Percentiles rank a stretch among this genome's conserved stretches.
Conservation (phyloP, 2,329 filamentous ascomycete species). For the Ceratocystis albifundus region DNA sequence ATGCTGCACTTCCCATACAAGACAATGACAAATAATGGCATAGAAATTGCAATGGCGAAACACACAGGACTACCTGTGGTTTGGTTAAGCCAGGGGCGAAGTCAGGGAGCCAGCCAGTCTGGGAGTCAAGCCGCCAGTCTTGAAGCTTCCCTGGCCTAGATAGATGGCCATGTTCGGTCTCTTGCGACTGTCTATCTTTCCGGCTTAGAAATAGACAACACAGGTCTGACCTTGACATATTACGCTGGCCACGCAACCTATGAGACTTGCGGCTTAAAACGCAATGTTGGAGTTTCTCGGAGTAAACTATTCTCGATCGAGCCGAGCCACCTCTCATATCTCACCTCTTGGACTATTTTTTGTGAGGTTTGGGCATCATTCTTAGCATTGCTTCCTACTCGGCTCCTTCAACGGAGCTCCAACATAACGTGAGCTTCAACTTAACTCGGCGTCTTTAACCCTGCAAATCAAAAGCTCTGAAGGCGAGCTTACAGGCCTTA, state of each 20-base stretch:
- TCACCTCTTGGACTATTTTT: neutral
- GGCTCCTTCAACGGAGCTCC: constrained; percentile 6
- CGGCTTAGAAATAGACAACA: neutral
- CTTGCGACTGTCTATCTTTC: neutral
- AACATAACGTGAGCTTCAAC: neutral
- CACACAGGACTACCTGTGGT: neutral
- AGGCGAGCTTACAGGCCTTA: neutral
- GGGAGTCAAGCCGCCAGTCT: neutral
- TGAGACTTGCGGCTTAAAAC: neutral
- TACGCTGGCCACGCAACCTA: neutral
- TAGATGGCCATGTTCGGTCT: neutral
- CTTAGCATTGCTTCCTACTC: neutral
- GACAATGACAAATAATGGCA: constrained; percentile 1
- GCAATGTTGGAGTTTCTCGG: neutral
- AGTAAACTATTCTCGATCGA: neutral
- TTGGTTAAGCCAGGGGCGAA: neutral
- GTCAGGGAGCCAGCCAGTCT: neutral
- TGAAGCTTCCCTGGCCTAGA: neutral
- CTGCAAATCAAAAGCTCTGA: neutral
- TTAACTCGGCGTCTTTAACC: neutral
- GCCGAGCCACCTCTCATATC: neutral
- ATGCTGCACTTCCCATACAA: neutral
- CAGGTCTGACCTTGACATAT: neutral
- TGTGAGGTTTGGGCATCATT: neutral
- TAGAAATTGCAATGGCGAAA: neutral